Evolutionary conservation across 1,284 basidiomycete species (phyloP), one percentile per base, ranked within the genome.

Genomic region (Sporisorium exsertum): DNA sequence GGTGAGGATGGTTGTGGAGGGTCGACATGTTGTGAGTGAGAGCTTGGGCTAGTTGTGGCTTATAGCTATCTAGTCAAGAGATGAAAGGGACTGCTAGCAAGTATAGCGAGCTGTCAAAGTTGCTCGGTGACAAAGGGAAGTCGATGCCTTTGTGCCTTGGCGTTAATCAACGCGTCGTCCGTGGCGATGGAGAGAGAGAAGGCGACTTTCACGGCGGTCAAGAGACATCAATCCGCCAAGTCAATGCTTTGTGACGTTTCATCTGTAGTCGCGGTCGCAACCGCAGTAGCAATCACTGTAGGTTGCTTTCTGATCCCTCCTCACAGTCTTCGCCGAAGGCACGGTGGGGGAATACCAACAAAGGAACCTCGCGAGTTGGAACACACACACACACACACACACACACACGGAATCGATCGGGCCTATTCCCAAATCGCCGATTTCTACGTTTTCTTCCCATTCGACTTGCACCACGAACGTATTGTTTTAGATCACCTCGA

Each of bases 141-240:
- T 26, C n/a, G 5, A 22, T 4, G 42, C 65, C 65, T 68, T 68
- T 62, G 65, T 68, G 26, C 10, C 13, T 16, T 20, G 35, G 58
- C 54, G 55, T 53, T 33, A 49, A 58, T 27, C 3, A 32, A 26
- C 58, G 65, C 56, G 59, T 68, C 59, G 49, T 50, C 37, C 49
- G 45, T 68, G 65, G 47, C 59, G 65, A 68, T 26, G 49, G 35
- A 18, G 24, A 42, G 35, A 29, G 26, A 3, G 18, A 8, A 20
- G 15, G n/a, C n/a, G n/a, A n/a, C n/a, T n/a, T n/a, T n/a, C n/a
- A n/a, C n/a, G n/a, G n/a, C n/a, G n/a, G n/a, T n/a, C n/a, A n/a
- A n/a, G n/a, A n/a, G n/a, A n/a, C 12, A 6, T 5, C 8, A n/a
- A 18, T n/a, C 10, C 5, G n/a, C 5, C n/a, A 2, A 29, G 29